Base-by-base conservation (phyloP, 2,329 filamentous ascomycete genomes). In the Fonsecaea multimorphosa region DNA sequence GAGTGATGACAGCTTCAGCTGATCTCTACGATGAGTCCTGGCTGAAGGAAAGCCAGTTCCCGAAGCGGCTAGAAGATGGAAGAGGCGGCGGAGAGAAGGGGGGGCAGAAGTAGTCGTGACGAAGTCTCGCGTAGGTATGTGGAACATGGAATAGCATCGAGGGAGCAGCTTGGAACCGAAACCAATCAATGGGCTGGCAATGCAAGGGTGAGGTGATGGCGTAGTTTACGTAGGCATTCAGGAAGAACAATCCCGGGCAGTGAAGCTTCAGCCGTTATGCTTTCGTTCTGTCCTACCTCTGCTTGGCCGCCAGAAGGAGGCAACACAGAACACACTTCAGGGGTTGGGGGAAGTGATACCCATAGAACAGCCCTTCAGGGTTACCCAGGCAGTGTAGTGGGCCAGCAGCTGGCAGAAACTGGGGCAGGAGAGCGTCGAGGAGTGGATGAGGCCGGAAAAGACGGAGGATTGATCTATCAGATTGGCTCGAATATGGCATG, bases 231-330 rank as follows among this genome's bases (percentile, higher is more conserved):
- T 3, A 31, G 29, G 29, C 29, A 31, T 31, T 31, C n/a, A 27
- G 40, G 57, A 5, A 59, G 36, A 27, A 51, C 16, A n/a, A 40
- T 59, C 22, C 57, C 40, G 9, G 27, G 38, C 7, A 19, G 8
- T 1, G 16, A 49, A 16, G 27, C 19, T 11, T 46, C 36, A 31
- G 54, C 11, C 4, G 51, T 58, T 22, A n/a, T 40, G 34, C n/a
- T 38, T 29, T 11, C n/a, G 8, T 12, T 24, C 19, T 22, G 40
- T 52, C 2, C 56, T 63, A 24, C 32, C 32, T 34, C 6, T 63
- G 40, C 36, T 32, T 56, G 19, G 36, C 49, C 73, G 22, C 40
- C 72, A 51, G 65, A 70, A n/a, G 31, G 63, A 11, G 67, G 70
- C 7, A 29, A 27, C 27, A 54, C 72, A 22, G 53, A 66, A n/a